These are phyloP conservation scores for Leptographium radiaticola DNA, from an alignment of 2,329 filamentous ascomycete genomes.

Conservation along the genomic window DNA sequence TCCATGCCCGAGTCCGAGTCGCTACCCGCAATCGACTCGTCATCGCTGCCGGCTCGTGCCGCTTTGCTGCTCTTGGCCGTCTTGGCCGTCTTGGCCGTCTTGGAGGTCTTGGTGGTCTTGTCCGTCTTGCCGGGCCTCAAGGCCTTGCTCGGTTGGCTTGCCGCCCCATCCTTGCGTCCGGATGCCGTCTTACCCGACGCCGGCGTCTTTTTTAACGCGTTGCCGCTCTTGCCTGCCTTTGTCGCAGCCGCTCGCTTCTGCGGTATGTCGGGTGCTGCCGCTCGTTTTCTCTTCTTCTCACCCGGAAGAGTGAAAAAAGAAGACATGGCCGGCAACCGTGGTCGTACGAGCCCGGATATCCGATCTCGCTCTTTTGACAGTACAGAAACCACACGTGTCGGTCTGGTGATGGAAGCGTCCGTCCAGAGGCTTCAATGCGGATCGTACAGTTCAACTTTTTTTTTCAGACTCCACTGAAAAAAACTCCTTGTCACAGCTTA, in stretches of 20 bases:
- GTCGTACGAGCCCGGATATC: no score
- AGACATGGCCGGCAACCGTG: conserved; percentile 48
- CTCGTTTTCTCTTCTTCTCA: conserved; percentile 81
- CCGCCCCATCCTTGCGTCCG: conserved; percentile 19
- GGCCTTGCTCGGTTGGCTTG: conserved; percentile 16
- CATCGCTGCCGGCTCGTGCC: conserved; percentile 18
- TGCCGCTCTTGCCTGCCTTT: conserved; percentile 17
- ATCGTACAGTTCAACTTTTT: conserved; percentile 5
- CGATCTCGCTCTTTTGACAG: background rate
- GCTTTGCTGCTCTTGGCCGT: background rate
- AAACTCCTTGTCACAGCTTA: background rate
- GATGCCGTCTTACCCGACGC: background rate
- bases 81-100: background rate
- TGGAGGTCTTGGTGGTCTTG: background rate
- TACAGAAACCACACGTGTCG: background rate
- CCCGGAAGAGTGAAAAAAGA: conserved; percentile 90
- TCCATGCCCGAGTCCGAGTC: conserved; percentile 66
- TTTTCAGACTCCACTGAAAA: conserved; percentile 10
- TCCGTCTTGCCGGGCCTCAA: conserved; percentile 18
- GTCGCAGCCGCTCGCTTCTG: conserved; percentile 41
- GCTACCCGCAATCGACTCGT: conserved; percentile 19
- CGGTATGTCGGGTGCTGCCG: conserved; percentile 36
- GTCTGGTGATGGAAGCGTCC: background rate
- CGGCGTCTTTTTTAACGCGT: background rate
- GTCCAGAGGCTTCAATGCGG: background rate